Evolutionary conservation across 2,329 filamentous ascomycete species (phyloP).

Genomic region (Fusarium succisae): DNA sequence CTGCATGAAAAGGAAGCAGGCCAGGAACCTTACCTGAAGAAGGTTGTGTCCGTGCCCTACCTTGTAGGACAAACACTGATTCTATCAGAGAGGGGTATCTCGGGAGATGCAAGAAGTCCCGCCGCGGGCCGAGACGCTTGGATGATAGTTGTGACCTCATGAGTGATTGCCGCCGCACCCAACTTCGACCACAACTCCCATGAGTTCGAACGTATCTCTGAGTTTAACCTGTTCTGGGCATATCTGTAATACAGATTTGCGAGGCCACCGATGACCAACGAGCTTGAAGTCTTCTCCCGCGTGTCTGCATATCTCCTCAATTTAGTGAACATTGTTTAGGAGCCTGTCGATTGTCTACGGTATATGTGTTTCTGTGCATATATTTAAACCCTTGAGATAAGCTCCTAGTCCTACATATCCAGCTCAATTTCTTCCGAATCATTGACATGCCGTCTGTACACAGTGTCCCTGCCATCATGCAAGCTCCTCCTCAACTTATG

Average conservation of each 20-base stretch:
- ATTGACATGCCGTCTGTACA: not conserved
- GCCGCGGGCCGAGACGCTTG: not conserved
- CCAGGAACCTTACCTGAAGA: not conserved
- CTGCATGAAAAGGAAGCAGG: not conserved
- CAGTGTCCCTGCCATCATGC: not conserved
- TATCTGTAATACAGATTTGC: not conserved
- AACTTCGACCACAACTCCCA: not conserved
- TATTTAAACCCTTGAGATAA: not conserved
- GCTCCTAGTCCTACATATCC: rapidly evolving
- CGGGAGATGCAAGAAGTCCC: not conserved
- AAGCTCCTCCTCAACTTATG: not conserved
- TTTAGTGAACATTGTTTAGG: rapidly evolving
- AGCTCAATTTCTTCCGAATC: not conserved
- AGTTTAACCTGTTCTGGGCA: not conserved
- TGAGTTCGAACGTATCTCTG: not conserved
- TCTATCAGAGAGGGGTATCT: not conserved
- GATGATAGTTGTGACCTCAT: not conserved
- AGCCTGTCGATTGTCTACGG: not conserved
- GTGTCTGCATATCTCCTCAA: not conserved
- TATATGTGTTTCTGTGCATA: not conserved
- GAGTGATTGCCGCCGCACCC: not conserved
- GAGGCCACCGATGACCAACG: rapidly evolving
- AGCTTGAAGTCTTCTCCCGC: not conserved
- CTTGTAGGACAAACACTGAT: not conserved
- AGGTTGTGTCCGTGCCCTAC: not conserved